Base-by-base conservation (phyloP, 164 flowering plant species). In the Umbellularia californica region DNA sequence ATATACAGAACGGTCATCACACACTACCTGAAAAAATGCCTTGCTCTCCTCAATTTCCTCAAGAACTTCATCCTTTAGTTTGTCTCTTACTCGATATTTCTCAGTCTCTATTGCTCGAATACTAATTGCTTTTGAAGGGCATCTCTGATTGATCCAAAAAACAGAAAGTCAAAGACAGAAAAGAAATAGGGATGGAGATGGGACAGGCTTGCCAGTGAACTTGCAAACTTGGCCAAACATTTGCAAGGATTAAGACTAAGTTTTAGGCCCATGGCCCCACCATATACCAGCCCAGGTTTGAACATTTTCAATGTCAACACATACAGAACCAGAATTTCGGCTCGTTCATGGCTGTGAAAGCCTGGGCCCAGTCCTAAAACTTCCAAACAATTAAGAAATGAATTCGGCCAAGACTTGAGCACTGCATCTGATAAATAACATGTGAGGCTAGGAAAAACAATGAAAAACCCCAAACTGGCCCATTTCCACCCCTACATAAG, bases 21-120 rank as follows among this genome's bases (percentile, higher is more conserved):
- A 33, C 7, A 68, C 3, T 72, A 93, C 99, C 98, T 95, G 98
- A 84, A 90, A 95, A 85, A 95, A 95, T 78, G 99, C 99, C 81
- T 75, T 92, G 90, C 98, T 95, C 84, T 95, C 98, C 83, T 95
- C 99, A 67, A 95, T 90, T 78, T 93, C 97, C 78, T 95, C 99
- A 72, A 95, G 90, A 67, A 90, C 80, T 77, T 86, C 89, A 80
- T 88, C 74, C 14, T 23, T 84, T 69, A 72, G 75, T 74, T 71
- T 78, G 81, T 90, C 89, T 77, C 92, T 82, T 52, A 95, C 94
- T 80, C 81, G 83, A 82, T 88, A 93, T 75, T 84, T 87, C 79
- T 83, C 92, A 50, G 86, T 72, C 76, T 93, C 97, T 75, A 92
- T 88, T 70, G 99, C 92, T 69, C 99, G 94, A 76, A 95, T 90